Conservation (phyloP, 2,329 filamentous ascomycete genomes). For the Orbilia quercus region DNA sequence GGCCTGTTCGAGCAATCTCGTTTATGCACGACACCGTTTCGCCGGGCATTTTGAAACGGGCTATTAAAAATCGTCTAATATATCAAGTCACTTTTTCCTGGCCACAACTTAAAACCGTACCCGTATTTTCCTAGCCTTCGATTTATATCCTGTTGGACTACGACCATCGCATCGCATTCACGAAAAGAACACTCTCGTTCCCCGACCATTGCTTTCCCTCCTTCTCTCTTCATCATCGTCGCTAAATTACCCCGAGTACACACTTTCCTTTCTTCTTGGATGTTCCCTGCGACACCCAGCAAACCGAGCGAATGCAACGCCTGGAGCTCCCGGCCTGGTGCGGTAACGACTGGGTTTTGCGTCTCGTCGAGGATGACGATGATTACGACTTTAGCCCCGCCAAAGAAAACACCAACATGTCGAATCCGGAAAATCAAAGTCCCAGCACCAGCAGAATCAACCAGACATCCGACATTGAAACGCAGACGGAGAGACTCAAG, state of each 20-base stretch:
- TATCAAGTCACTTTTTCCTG: background rate
- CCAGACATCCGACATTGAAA: conserved; percentile 60
- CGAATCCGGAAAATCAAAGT: conserved; percentile 45
- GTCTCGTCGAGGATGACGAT: conserved; percentile 34
- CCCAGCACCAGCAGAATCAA: conserved; percentile 58
- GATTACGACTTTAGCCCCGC: conserved; percentile 11
- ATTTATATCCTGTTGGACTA: conserved; percentile 13
- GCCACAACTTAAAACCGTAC: conserved; percentile 20
- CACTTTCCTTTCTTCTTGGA: conserved; percentile 12
- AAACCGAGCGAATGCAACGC: conserved; percentile 34
- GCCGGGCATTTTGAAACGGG: conserved; percentile 52
- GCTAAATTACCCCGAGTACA: background rate
- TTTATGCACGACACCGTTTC: conserved; percentile 53
- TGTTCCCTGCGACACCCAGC: background rate
- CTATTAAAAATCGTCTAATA: conserved; percentile 29
- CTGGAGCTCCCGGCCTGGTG: conserved; percentile 27
- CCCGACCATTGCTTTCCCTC: background rate
- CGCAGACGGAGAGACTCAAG: conserved; percentile 55
- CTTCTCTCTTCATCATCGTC: conserved; percentile 1
- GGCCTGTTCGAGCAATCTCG: conserved; percentile 54
- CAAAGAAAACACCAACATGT: conserved; percentile 19
- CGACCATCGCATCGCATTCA: background rate
- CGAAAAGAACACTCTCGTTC: conserved; percentile 5
- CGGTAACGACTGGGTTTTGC: conserved; percentile 18
- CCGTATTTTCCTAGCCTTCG: conserved; percentile 2